Base-by-base conservation (phyloP, 2,329 filamentous ascomycete genomes). In the Colletotrichum eleusines region DNA sequence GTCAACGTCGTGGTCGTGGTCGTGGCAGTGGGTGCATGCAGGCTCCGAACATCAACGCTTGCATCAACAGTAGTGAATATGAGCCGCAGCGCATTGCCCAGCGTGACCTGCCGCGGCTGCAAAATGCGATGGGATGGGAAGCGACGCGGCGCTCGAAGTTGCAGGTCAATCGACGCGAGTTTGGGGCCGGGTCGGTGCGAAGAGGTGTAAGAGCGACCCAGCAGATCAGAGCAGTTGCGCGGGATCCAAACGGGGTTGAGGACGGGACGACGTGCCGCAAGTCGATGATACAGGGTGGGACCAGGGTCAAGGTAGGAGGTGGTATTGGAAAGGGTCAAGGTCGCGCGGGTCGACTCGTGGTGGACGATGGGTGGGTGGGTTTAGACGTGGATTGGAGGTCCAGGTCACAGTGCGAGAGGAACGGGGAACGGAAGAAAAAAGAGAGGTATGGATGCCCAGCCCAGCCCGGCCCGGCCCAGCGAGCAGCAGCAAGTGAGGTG, bases 31-130 rank as follows among this genome's bases (percentile, higher is more conserved):
- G 57, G 57, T 66, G 66, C 44, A 60, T 67, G 50, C 69, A 68
- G 66, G 57, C 46, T 61, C 69, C 69, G 54, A 72, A 64, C 60
- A 60, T 62, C 57, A 69, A 53, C 57, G 68, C 69, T 73, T 66
- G 72, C 72, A 73, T 69, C 69, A 69, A 64, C 61, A 67, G 62
- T 57, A 63, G 65, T 38, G 55, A 53, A 67, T 57, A 63, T 51
- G 65, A 66, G 69, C 72, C 69, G 62, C 72, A 69, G 69, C 71
- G 63, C 70, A 72, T 71, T 61, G 66, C 66, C 66, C 67, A 60
- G 51, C 62, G 67, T 66, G 66, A 63, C 42, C 66, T 71, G 70
- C 61, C 54, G 66, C 66, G 59, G 61, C 63, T 63, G 53, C 54
- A 57, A 60, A 54, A 51, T 62, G 54, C 51, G 58, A 63, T 55